Evolutionary conservation across 768 basidiomycete genomes (phyloP).

Genomic region (Leccinum obscurum): DNA sequence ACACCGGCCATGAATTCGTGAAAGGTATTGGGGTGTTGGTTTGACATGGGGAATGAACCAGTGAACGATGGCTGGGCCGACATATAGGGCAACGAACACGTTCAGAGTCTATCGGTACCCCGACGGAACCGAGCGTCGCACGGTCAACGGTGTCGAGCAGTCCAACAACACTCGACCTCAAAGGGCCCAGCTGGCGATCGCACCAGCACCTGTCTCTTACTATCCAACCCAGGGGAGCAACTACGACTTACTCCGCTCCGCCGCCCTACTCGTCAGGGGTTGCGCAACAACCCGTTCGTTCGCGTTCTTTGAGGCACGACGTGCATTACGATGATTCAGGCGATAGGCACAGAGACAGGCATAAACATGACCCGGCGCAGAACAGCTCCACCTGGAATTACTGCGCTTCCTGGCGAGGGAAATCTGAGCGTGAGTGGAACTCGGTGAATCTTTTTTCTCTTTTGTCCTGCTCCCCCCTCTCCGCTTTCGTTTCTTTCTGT

Average conservation of each 20-base stretch:
- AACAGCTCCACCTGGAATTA: constrained; percentile 11
- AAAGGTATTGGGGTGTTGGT: too few relatives aligned
- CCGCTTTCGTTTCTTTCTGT: not conserved
- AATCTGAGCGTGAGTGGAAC: not conserved
- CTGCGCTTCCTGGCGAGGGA: constrained; percentile 14
- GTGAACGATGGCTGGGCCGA: not conserved
- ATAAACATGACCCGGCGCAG: constrained; percentile 5
- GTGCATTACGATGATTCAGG: constrained; percentile 10
- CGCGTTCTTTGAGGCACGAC: constrained; percentile 21
- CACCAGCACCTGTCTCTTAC: constrained; percentile 2
- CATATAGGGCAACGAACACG: constrained; percentile 71
- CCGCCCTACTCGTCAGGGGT: constrained; percentile 25
- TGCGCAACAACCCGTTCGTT: constrained; percentile 13
- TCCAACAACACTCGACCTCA: constrained; percentile 11
- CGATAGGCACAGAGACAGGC: constrained; percentile 18
- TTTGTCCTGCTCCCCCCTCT: too few relatives aligned
- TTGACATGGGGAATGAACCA: too few relatives aligned
- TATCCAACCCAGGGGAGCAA: not conserved
- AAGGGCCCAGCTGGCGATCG: constrained; percentile 14
- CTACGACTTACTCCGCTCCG: constrained; percentile 9
- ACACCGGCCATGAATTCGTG: too few relatives aligned
- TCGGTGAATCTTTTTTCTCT: not conserved
- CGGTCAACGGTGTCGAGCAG: constrained; percentile 66
- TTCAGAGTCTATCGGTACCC: constrained; percentile 55
- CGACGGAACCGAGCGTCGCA: constrained; percentile 65